Percentiles rank a stretch among this genome's conserved stretches.
phyloP scores from a whole-genome alignment of 1,284 basidiomycete species.

The Ustilago xerochloae region DNA sequence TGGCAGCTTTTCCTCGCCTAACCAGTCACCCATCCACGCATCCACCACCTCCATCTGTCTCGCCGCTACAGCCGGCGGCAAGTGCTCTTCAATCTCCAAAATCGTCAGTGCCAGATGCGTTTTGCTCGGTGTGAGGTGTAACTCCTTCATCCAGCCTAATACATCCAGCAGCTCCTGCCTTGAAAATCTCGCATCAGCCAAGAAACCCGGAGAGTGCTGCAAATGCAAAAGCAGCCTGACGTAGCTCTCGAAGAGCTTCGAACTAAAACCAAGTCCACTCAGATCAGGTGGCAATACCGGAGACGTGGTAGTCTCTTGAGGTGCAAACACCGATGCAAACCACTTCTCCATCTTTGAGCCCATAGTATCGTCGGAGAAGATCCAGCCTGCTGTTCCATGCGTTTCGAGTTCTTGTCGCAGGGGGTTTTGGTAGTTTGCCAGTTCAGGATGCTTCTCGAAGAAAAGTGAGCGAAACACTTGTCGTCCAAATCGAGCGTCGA shows the following conservation, averaged over 20 bases:
- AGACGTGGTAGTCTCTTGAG: not conserved
- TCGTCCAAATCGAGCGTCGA: slow-evolving; percentile 16
- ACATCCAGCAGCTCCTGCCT: slow-evolving; percentile 26
- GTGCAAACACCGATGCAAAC: slow-evolving; percentile 28
- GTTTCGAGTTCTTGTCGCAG: slow-evolving; percentile 12
- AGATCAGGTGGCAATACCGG: not conserved
- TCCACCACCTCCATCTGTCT: slow-evolving; percentile 36
- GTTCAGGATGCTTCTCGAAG: slow-evolving; percentile 34
- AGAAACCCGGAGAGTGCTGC: slow-evolving; percentile 21
- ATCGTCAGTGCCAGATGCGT: slow-evolving; percentile 31
- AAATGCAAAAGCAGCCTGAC: slow-evolving; percentile 27
- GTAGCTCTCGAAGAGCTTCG: slow-evolving; percentile 39
- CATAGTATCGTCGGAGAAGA: slow-evolving; percentile 27
- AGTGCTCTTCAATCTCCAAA: slow-evolving; percentile 38
- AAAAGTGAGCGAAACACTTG: slow-evolving; percentile 34
- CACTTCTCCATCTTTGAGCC: slow-evolving; percentile 31
- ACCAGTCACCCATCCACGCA: slow-evolving; percentile 25
- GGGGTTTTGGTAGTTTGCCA: slow-evolving; percentile 18
- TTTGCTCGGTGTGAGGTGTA: slow-evolving; percentile 16
- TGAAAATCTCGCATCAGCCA: not conserved
- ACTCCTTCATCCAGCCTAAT: slow-evolving; percentile 39
- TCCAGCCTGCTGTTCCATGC: slow-evolving; percentile 19
- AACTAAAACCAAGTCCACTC: slow-evolving; percentile 20
- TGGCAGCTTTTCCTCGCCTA: slow-evolving; percentile 19
- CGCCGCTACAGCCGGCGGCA: slow-evolving; percentile 27